Conservation (phyloP, 2,329 filamentous ascomycete genomes). For the Epichloe festucae region DNA sequence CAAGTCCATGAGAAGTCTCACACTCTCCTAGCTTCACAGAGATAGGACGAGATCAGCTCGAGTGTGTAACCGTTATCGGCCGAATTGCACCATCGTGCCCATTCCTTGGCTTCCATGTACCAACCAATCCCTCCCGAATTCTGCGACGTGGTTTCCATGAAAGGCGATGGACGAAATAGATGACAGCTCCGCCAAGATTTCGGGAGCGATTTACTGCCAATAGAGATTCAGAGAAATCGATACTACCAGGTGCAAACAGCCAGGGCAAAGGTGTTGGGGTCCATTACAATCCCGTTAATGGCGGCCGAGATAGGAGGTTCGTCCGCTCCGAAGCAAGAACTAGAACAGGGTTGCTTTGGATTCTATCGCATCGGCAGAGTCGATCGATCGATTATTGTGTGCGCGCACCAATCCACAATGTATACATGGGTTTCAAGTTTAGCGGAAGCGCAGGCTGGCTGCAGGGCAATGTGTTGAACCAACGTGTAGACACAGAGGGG, state of each 20-base stretch:
- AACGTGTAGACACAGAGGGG: background rate
- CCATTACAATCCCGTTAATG: background rate
- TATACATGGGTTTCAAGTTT: background rate
- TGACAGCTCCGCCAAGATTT: background rate
- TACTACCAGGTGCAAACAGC: background rate
- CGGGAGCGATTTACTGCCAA: conserved; percentile 3
- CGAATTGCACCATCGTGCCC: background rate
- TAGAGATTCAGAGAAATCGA: conserved; percentile 1
- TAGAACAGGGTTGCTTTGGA: background rate
- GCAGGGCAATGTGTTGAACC: background rate
- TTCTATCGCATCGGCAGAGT: background rate
- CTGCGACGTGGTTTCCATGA: background rate
- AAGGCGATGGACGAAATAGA: background rate
- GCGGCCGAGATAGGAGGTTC: conserved; percentile 3
- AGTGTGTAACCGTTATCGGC: background rate
- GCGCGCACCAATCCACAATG: background rate
- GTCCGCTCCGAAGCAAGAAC: background rate
- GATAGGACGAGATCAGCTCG: background rate
- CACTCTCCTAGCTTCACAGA: background rate
- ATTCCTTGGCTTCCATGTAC: background rate
- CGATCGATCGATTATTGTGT: background rate
- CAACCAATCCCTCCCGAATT: background rate
- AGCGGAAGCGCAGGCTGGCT: background rate
- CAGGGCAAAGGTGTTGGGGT: background rate
- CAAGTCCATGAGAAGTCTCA: background rate